phyloP scores from a whole-genome alignment of 345 rosid genomes.

The Salix brachista region DNA sequence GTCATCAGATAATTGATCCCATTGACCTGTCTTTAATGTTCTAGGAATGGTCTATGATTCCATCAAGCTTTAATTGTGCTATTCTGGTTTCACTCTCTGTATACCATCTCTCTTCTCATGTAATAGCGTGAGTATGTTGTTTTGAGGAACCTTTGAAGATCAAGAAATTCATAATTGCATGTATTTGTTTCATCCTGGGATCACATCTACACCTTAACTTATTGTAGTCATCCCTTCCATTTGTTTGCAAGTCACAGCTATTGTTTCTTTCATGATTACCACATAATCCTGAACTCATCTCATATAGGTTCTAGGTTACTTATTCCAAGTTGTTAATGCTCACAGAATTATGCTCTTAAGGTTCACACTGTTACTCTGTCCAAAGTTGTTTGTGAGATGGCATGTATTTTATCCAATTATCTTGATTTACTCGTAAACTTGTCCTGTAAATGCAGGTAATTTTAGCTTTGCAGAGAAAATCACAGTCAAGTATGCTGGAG shows the following conservation, averaged over 20 bases:
- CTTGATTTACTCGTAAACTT: constrained; percentile 1
- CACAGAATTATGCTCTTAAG: background rate
- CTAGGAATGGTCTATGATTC: background rate
- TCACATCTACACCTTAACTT: background rate
- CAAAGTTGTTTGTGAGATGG: background rate
- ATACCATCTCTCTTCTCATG: background rate
- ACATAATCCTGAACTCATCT: background rate
- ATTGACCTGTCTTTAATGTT: background rate
- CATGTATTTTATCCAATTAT: background rate
- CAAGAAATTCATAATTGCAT: background rate
- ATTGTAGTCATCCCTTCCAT: background rate
- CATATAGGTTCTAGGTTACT: background rate
- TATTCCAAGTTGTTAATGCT: background rate
- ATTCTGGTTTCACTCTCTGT: background rate
- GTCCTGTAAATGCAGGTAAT: constrained; percentile 50
- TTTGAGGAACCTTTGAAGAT: background rate
- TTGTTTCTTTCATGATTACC: background rate
- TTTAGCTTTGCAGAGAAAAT: constrained; percentile 78
- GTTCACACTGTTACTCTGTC: background rate
- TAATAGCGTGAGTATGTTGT: background rate
- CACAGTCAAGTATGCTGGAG: constrained; percentile 83
- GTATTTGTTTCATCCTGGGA: background rate
- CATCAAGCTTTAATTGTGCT: background rate
- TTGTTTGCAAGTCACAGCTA: background rate
- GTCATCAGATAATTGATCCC: background rate